These are phyloP conservation scores for Heliamphora pulchella DNA, from an alignment of 179 eudicot genomes.

Conservation along the genomic window DNA sequence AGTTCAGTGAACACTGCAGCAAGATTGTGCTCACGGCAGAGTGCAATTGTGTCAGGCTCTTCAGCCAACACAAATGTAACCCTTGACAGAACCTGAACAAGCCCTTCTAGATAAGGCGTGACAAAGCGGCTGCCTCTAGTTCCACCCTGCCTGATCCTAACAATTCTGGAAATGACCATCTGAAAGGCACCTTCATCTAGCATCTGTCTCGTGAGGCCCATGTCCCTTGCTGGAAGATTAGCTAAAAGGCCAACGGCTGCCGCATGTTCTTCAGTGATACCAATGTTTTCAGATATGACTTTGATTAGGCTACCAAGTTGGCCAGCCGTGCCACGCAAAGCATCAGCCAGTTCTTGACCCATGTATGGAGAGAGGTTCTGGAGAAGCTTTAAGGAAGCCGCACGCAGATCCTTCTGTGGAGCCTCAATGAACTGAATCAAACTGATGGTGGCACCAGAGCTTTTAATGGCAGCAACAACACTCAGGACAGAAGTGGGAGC, in stretches of 20 bases:
- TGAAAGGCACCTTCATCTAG: constrained; percentile 53
- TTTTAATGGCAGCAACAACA: constrained; percentile 79
- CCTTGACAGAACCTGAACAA: constrained; percentile 71
- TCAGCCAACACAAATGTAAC: constrained; percentile 63
- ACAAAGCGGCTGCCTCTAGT: constrained; percentile 63
- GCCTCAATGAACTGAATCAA: constrained; percentile 87
- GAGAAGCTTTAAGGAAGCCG: constrained; percentile 76
- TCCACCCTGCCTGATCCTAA: constrained; percentile 59
- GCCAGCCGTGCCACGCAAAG: constrained; percentile 60
- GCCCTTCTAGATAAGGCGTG: constrained; percentile 76
- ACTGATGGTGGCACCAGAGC: constrained; percentile 74
- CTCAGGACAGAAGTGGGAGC: constrained; percentile 42
- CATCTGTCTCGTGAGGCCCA: constrained; percentile 59
- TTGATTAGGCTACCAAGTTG: constrained; percentile 63
- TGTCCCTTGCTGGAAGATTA: constrained; percentile 64
- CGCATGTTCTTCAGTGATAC: constrained; percentile 81
- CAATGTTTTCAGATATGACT: constrained; percentile 50
- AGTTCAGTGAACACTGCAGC: constrained; percentile 55
- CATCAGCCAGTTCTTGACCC: constrained; percentile 77
- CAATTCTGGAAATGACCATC: constrained; percentile 45
- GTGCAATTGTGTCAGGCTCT: constrained; percentile 43
- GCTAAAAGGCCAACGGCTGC: constrained; percentile 78
- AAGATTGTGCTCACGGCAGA: constrained; percentile 53
- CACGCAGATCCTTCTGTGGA: constrained; percentile 56
- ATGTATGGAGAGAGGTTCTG: constrained; percentile 74